Base-by-base conservation (phyloP, 129 eudicot species). In the Sambucus nigra region DNA sequence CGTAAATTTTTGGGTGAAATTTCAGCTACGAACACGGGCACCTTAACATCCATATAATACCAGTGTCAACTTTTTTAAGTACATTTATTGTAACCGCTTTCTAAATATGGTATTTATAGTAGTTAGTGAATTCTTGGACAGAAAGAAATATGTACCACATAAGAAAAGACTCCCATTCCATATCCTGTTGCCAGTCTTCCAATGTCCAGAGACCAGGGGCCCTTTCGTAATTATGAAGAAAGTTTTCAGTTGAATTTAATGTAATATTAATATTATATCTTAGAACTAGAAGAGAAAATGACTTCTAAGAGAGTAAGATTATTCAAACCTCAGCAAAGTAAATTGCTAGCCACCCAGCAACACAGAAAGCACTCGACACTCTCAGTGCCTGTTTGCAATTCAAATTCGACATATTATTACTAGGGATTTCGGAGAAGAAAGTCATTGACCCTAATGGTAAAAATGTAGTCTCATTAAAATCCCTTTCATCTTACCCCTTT, bases 161-260 rank as follows among this genome's bases (percentile, higher is more conserved):
- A 91, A 0, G 95, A 82, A 73, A 81, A 91, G 51, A 83, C 87
- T 53, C 98, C 98, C 95, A 91, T 91, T 38, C 87, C 98, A 53
- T 81, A 84, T 66, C 98, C 98, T 1, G 95, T 87, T 63, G 98
- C 89, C 20, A 91, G 69, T 54, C 95, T 81, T 74, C 98, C 95
- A 27, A 72, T 55, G 49, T 82, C 83, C 47, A 91, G 67, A 47
- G 70, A 64, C 61, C 74, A 15, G 13, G 76, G 57, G 8, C 85
- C 94, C 98, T 85, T 15, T 48, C 11, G 2, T 18, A 38, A 62
- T 5, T 2, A 9, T 15, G 16, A 39, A 17, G 54, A 33, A 28
- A 40, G 5, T 66, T 38, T 58, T n/a, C 14, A 38, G 59, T 48
- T 62, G 20, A 51, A 31, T 45, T 40, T 19, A 5, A 3, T 60